Conservation (phyloP, 805 yeast species). For the Suhomyces emberorum region DNA sequence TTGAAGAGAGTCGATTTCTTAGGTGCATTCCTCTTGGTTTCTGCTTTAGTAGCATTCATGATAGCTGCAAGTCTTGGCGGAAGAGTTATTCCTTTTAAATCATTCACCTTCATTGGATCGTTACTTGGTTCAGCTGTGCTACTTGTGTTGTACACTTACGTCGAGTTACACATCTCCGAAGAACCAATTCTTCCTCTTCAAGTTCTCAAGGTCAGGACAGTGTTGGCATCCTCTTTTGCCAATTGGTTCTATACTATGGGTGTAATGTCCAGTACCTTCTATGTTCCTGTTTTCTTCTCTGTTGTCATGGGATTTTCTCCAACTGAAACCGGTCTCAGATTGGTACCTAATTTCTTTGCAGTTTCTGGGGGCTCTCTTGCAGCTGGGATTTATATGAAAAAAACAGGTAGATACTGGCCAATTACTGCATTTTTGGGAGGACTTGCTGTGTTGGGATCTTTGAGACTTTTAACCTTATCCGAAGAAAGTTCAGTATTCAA, state of each 20-base stretch:
- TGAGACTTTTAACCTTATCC: conserved; percentile 28
- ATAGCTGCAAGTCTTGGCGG: conserved; percentile 68
- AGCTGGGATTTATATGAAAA: conserved; percentile 64
- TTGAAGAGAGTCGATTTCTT: conserved; percentile 60
- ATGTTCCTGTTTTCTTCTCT: conserved; percentile 65
- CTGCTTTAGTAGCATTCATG: conserved; percentile 56
- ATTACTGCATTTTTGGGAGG: conserved; percentile 43
- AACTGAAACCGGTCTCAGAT: conserved; percentile 54
- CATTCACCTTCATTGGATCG: conserved; percentile 36
- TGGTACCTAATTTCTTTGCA: conserved; percentile 66
- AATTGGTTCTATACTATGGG: conserved; percentile 73
- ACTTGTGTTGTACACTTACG: conserved; percentile 43
- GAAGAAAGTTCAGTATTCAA: conserved; percentile 27
- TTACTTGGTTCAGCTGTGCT: conserved; percentile 32
- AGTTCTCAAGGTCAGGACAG: conserved; percentile 56
- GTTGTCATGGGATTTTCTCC: conserved; percentile 53
- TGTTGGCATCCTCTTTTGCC: conserved; percentile 61
- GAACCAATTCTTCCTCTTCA: conserved; percentile 70
- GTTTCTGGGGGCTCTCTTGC: conserved; percentile 64
- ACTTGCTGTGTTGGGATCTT: conserved; percentile 46
- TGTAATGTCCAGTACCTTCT: conserved; percentile 59
- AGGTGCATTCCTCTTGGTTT: conserved; percentile 62
- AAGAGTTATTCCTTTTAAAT: conserved; percentile 45
- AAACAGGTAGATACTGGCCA: conserved; percentile 60
- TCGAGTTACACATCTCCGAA: conserved; percentile 48